A percentile compares a stretch with the other conserved stretches of the same genome.
Conservation (phyloP, 345 rosid genomes). For the Chamaenerion angustifolium region DNA sequence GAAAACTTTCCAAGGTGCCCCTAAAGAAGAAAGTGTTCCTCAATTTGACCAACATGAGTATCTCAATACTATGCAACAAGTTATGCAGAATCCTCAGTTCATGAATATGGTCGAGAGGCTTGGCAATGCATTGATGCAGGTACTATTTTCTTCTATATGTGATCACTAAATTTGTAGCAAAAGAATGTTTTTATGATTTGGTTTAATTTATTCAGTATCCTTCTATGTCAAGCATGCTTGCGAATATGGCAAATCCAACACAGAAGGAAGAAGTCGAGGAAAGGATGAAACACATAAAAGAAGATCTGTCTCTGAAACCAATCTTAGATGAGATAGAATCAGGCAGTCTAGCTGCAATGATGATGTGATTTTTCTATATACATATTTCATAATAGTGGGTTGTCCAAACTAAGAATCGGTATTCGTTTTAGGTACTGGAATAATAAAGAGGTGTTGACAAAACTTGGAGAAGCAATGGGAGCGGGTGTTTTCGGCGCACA, state of each 20-base stretch:
- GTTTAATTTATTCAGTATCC: conserved; percentile 41
- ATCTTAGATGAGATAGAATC: conserved; percentile 83
- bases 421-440: conserved; percentile 76
- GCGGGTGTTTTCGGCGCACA: conserved; percentile 36
- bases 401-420: too few species aligned
- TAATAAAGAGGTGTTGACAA: conserved; percentile 66
- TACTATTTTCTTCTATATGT: conserved; percentile 7
- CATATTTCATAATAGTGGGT: too few species aligned
- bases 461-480: conserved; percentile 97
- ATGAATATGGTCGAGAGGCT: conserved; percentile 93
- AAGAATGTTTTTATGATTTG: too few species aligned
- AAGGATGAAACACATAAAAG: conserved; percentile 70
- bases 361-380: conserved; percentile 35
- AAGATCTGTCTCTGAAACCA: conserved; percentile 81
- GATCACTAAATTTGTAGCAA: neutral
- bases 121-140: conserved; percentile 87
- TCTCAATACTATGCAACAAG: conserved; percentile 77
- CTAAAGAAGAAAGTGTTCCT: conserved; percentile 40
- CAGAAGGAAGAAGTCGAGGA: conserved; percentile 76
- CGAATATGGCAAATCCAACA: conserved; percentile 62
- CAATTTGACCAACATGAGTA: conserved; percentile 70
- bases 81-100: conserved; percentile 95
- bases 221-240: conserved; percentile 79
- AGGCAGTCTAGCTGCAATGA: conserved; percentile 88
- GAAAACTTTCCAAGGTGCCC: conserved; percentile 51